phyloP scores from a whole-genome alignment of 75 land plant genomes.

The Adiantum capillusveneris region DNA sequence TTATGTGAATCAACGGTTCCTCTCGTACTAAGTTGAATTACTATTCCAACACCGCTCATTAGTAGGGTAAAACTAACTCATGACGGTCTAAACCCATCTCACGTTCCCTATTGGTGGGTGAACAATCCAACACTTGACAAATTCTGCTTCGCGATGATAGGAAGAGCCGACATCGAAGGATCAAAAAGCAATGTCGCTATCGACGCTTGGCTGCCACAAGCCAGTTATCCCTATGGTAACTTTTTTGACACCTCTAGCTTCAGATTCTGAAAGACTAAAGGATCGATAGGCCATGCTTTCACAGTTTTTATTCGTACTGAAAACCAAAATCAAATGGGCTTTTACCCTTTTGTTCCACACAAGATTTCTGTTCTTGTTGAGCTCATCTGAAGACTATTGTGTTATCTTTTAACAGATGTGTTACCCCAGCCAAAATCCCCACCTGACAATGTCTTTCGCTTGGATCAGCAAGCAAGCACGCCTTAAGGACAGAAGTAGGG shows the following conservation, averaged over 20 bases:
- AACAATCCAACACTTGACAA: too few species aligned
- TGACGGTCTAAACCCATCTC: too few species aligned
- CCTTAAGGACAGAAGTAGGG: conserved; percentile 17
- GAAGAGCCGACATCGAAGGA: conserved; percentile 30
- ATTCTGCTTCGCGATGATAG: conserved; percentile 26
- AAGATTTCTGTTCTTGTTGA: conserved; percentile 21
- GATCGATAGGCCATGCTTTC: conserved; percentile 56
- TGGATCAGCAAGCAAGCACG: conserved; percentile 11
- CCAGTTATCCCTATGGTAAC: conserved; percentile 48
- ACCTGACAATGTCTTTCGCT: conserved; percentile 22
- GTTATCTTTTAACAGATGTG: conserved; percentile 23
- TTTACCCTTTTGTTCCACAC: conserved; percentile 32
- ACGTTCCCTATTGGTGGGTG: too few species aligned
- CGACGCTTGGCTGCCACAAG: conserved; percentile 34
- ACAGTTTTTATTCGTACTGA: conserved; percentile 39
- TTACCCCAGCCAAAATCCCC: conserved; percentile 15
- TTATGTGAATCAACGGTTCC: too few species aligned
- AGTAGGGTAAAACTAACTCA: too few species aligned
- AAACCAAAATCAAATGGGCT: conserved; percentile 38
- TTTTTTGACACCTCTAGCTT: conserved; percentile 51
- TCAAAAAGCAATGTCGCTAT: conserved; percentile 25
- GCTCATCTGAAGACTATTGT: conserved; percentile 20
- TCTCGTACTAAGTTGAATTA: too few species aligned
- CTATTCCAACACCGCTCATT: too few species aligned
- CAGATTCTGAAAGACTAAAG: conserved; percentile 44